Evolutionary conservation across 805 yeast species (phyloP).

Genomic region (Tetrapisispora phaffii): DNA sequence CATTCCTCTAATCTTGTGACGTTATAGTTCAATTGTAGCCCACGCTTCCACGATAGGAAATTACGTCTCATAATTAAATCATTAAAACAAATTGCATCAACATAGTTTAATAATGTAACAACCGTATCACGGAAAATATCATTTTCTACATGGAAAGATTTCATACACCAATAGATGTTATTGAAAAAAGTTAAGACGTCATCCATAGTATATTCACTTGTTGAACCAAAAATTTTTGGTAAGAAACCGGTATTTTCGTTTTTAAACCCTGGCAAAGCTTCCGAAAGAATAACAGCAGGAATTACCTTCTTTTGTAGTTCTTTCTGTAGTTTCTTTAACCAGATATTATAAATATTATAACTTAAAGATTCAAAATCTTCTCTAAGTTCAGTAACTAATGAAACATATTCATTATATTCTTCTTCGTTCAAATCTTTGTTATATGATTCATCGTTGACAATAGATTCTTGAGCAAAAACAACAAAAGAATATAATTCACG

Average conservation of each 20-base stretch:
- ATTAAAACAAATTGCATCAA: constrained; percentile 90
- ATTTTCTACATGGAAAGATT: constrained; percentile 75
- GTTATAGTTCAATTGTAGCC: constrained; percentile 90
- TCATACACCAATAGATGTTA: constrained; percentile 87
- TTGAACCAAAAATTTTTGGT: constrained; percentile 67
- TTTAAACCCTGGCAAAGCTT: constrained; percentile 91
- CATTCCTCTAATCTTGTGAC: constrained; percentile 95
- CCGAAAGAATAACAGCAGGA: constrained; percentile 91
- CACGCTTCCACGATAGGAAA: constrained; percentile 95
- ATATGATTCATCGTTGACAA: constrained; percentile 70
- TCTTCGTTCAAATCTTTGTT: constrained; percentile 77
- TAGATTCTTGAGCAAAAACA: constrained; percentile 86
- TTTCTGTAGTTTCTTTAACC: constrained; percentile 93
- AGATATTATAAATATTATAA: constrained; percentile 88
- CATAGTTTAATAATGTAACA: constrained; percentile 69
- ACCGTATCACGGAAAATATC: constrained; percentile 79
- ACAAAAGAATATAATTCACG: constrained; percentile 94
- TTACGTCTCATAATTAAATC: constrained; percentile 90
- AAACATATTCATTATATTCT: constrained; percentile 83
- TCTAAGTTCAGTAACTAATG: constrained; percentile 80
- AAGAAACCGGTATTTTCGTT: constrained; percentile 73
- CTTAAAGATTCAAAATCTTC: constrained; percentile 90
- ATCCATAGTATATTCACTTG: constrained; percentile 81
- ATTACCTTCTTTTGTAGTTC: constrained; percentile 83
- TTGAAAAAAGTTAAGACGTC: constrained; percentile 84